Conservation (phyloP, 2,329 filamentous ascomycete species). For the Penicillium hordei region DNA sequence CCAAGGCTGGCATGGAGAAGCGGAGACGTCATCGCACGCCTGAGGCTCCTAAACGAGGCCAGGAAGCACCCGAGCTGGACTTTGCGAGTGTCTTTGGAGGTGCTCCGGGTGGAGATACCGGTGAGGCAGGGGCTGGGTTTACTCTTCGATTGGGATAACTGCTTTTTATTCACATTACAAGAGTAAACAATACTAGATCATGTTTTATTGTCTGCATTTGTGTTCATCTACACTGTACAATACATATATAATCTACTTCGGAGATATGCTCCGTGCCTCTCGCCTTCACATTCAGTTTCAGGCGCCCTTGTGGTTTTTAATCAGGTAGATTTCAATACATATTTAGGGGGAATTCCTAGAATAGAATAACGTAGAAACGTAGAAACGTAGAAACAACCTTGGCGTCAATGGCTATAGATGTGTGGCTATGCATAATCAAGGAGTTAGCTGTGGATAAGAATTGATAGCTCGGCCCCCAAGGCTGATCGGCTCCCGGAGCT, state of each 20-base stretch:
- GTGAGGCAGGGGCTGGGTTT: conserved; percentile 61
- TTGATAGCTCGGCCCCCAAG: neutral
- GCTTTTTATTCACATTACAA: neutral
- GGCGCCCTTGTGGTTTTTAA: neutral
- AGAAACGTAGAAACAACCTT: neutral
- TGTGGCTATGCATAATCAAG: neutral
- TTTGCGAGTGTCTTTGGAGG: conserved; percentile 71
- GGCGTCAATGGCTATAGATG: neutral
- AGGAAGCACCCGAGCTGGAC: conserved; percentile 63
- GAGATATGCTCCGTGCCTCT: neutral
- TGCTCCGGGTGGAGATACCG: conserved; percentile 62
- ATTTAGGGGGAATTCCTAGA: neutral
- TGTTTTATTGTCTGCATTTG: neutral
- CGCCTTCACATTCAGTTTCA: neutral
- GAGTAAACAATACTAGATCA: neutral
- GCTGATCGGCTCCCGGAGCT: conserved; percentile 12
- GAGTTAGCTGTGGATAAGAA: neutral
- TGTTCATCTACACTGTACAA: neutral
- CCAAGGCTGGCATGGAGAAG: conserved; percentile 88
- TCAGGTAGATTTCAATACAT: neutral
- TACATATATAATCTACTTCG: neutral
- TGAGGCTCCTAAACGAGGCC: conserved; percentile 77
- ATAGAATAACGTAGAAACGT: neutral
- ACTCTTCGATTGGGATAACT: conserved; percentile 58
- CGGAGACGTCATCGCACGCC: conserved; percentile 71